Conservation (phyloP, 331 rosid species). For the Quercus phellos region DNA sequence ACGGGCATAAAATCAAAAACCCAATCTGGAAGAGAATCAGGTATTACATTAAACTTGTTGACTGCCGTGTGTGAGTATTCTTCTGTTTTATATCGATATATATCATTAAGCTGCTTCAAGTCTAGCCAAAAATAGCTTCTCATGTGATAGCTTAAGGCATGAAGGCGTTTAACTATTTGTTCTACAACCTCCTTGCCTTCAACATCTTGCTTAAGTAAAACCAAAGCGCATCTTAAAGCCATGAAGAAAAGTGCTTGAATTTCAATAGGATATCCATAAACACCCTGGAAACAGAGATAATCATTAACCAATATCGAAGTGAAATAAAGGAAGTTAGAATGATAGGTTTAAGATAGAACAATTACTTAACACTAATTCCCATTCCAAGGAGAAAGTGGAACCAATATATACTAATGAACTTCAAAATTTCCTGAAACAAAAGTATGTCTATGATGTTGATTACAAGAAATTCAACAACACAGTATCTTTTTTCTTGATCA, state of each 20-base stretch:
- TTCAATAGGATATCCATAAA: constrained; percentile 87
- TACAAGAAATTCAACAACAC: background rate
- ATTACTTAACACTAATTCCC: background rate
- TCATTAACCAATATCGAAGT: constrained; percentile 5
- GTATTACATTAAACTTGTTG: constrained; percentile 74
- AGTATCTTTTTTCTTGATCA: background rate
- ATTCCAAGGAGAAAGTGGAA: background rate
- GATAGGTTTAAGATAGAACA: background rate
- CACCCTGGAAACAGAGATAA: constrained; percentile 54
- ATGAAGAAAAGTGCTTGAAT: constrained; percentile 86
- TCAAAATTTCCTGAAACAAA: background rate
- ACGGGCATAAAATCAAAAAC: constrained; percentile 68
- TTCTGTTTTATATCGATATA: constrained; percentile 76
- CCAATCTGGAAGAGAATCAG: constrained; percentile 84
- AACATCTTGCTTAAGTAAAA: constrained; percentile 65
- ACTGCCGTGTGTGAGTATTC: constrained; percentile 78
- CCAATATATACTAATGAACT: background rate
- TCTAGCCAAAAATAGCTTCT: constrained; percentile 77
- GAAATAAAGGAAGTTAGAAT: constrained; percentile 1
- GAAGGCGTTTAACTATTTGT: constrained; percentile 57
- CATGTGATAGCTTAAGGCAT: constrained; percentile 71
- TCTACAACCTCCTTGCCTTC: constrained; percentile 75
- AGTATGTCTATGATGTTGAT: background rate
- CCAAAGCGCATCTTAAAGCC: constrained; percentile 81
- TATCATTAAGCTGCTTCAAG: constrained; percentile 67